Conservation (phyloP, 371 early-diverging fungal genomes). For the Mucor plumbeus region DNA sequence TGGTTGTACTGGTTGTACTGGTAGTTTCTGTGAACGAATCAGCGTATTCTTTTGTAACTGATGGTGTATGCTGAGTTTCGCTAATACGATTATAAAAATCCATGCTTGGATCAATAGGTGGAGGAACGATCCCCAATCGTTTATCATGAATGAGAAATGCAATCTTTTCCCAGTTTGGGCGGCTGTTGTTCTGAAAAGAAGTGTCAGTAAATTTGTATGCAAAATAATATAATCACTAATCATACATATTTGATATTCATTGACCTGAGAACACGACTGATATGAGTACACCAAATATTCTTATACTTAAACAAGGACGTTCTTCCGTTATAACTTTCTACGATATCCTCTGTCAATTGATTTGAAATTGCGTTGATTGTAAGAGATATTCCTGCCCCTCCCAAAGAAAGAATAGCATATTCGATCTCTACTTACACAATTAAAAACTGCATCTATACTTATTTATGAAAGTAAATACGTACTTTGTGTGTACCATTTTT, state of each 20-base stretch:
- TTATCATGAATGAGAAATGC: conserved; percentile 12
- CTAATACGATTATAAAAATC: too few species aligned
- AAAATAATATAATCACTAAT: too few species aligned
- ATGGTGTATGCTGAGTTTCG: too few species aligned
- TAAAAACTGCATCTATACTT: conserved; percentile 1
- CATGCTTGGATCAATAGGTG: too few species aligned
- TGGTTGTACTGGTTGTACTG: too few species aligned
- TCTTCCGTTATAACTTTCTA: conserved; percentile 15
- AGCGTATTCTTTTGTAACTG: too few species aligned
- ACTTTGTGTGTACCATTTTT: background rate
- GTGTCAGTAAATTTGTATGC: too few species aligned
- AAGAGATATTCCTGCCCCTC: background rate
- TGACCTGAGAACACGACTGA: background rate
- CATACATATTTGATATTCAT: too few species aligned
- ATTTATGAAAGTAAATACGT: background rate
- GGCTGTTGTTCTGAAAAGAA: conserved; percentile 3
- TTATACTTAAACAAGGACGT: conserved; percentile 8
- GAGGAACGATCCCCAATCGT: background rate
- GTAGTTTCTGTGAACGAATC: too few species aligned
- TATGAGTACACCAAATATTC: conserved; percentile 11
- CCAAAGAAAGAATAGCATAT: conserved; percentile 2
- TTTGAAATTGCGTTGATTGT: conserved; percentile 7
- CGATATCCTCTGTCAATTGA: conserved; percentile 13
- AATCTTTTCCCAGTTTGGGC: conserved; percentile 14
- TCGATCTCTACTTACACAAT: conserved; percentile 3